A percentile compares a stretch with the other conserved stretches of the same genome.
phyloP scores from a whole-genome alignment of 1,139 yeast genomes.

The Pichia sp. region DNA sequence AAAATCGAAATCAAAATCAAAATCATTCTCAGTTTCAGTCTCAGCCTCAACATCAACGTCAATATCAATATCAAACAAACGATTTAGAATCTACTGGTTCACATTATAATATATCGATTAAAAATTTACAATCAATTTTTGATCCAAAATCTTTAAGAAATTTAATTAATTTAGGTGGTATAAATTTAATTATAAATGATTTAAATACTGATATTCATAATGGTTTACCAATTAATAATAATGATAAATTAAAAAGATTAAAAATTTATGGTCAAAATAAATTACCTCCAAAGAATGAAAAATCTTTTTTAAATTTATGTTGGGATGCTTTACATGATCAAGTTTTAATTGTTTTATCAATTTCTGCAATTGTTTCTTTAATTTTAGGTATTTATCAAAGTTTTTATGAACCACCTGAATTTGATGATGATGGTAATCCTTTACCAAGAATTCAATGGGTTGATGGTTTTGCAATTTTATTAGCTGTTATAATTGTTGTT shows the following conservation, averaged over 20 bases:
- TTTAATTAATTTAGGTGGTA: conserved; percentile 36
- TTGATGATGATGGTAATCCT: conserved; percentile 69
- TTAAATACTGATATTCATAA: conserved; percentile 36
- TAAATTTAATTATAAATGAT: conserved; percentile 27
- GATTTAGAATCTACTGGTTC: conserved; percentile 12
- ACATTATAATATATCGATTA: conserved; percentile 18
- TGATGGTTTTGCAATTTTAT: conserved; percentile 95
- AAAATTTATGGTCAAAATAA: conserved; percentile 58
- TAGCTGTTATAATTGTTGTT: conserved; percentile 87
- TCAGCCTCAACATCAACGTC: too few species aligned
- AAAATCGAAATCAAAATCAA: too few species aligned
- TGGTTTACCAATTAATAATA: conserved; percentile 40
- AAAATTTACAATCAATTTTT: conserved; percentile 38
- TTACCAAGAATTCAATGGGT: conserved; percentile 92
- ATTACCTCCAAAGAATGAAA: conserved; percentile 64
- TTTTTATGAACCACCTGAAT: conserved; percentile 73
- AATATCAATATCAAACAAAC: too few species aligned
- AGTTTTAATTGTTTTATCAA: conserved; percentile 72
- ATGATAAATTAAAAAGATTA: conserved; percentile 33
- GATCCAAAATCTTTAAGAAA: conserved; percentile 47
- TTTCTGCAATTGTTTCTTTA: conserved; percentile 84
- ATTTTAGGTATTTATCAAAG: conserved; percentile 91
- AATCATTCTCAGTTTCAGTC: too few species aligned
- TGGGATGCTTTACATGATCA: conserved; percentile 88
- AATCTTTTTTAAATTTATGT: conserved; percentile 62